Evolutionary conservation across 1,284 basidiomycete species (phyloP).

Genomic region (Ustilago hordei): DNA sequence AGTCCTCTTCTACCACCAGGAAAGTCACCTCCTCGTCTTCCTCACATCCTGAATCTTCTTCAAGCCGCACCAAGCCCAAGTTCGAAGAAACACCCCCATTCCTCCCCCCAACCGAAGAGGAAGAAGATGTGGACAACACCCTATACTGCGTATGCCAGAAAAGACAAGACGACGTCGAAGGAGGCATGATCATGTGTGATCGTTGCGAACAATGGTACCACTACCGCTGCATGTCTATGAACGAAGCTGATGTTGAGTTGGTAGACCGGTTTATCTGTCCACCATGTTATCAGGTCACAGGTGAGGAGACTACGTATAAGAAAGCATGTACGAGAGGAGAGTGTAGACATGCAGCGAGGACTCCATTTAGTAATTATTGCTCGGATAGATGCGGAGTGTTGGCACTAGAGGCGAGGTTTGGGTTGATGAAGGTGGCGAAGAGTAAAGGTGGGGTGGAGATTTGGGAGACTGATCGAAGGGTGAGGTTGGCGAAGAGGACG

Average conservation of each 20-base stretch:
- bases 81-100: slow-evolving; percentile 3
- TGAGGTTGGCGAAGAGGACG: slow-evolving; percentile 17
- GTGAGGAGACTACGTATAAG: slow-evolving; percentile 55
- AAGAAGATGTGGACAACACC: slow-evolving; percentile 45
- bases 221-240: slow-evolving; percentile 55
- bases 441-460: slow-evolving; percentile 11
- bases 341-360: slow-evolving; percentile 48
- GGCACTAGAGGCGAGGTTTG: slow-evolving; percentile 28
- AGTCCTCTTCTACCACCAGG: slow-evolving; percentile 12
- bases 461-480: slow-evolving; percentile 20
- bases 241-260: slow-evolving; percentile 49
- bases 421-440: slow-evolving; percentile 17
- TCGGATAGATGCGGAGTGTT: slow-evolving; percentile 59
- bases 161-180: slow-evolving; percentile 53
- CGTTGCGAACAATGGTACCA: slow-evolving; percentile 65
- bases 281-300: slow-evolving; percentile 42
- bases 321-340: slow-evolving; percentile 34
- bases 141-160: slow-evolving; percentile 56
- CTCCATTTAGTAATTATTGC: slow-evolving; percentile 59
- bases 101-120: slow-evolving; percentile 1
- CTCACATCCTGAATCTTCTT: not conserved
- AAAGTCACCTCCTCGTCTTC: not conserved
- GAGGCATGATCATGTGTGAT: slow-evolving; percentile 66
- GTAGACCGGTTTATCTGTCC: slow-evolving; percentile 63
- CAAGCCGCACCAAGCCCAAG: slow-evolving; percentile 12